These are phyloP conservation scores for Acacia melanoxylon DNA, from an alignment of 306 rosid genomes.

Conservation along the genomic window DNA sequence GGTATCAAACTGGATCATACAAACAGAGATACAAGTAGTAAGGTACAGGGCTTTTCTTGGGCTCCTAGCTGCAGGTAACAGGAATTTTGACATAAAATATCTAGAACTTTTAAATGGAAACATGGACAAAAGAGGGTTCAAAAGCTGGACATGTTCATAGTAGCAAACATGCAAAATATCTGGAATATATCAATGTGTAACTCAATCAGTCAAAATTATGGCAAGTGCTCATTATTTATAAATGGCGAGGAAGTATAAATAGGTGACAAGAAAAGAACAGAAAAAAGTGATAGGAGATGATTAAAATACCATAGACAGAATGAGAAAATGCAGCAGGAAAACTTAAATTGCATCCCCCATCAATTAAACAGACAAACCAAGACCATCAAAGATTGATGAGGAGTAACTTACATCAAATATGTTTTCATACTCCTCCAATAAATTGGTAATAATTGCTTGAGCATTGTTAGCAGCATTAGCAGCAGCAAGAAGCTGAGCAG, in stretches of 20 bases:
- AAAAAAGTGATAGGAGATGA: background rate
- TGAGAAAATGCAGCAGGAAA: constrained; percentile 20
- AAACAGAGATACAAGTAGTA: background rate
- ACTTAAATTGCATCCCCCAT: background rate
- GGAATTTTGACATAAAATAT: background rate
- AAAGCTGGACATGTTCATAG: background rate
- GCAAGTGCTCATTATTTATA: background rate
- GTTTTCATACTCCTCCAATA: constrained; percentile 90
- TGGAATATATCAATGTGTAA: background rate
- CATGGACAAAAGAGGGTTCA: background rate
- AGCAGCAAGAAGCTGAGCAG: constrained; percentile 98
- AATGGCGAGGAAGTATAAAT: background rate
- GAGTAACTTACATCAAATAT: constrained; percentile 82
- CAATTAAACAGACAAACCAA: constrained; percentile 4
- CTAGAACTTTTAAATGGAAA: background rate
- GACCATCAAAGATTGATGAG: background rate
- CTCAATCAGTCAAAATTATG: background rate
- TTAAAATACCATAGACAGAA: background rate
- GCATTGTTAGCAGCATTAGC: constrained; percentile 99
- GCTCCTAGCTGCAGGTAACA: background rate
- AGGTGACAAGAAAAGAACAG: background rate
- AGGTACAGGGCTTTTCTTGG: background rate
- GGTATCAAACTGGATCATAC: background rate
- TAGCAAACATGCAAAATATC: constrained; percentile 1
- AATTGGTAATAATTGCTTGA: constrained; percentile 86